Conservation (phyloP, 2,329 filamentous ascomycete species). For the Claviceps fusiformis region DNA sequence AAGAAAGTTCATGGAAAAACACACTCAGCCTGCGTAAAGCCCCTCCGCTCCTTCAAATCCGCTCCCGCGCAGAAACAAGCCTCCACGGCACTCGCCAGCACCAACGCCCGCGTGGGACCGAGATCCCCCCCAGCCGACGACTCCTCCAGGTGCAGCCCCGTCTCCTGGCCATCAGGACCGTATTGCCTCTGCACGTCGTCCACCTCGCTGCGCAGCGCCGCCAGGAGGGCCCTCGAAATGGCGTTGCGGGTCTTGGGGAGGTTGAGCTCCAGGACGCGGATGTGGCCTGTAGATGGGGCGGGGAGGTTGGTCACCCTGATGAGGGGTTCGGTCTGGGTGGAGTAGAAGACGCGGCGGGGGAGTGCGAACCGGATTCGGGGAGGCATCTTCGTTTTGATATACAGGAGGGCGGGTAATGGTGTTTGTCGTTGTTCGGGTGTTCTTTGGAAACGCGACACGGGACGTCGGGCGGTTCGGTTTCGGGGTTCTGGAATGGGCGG, state of each 20-base stretch:
- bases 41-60: conserved; percentile 76
- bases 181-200: conserved; percentile 56
- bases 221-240: conserved; percentile 66
- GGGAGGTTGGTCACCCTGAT: conserved; percentile 63
- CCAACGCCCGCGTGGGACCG: conserved; percentile 61
- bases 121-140: conserved; percentile 26
- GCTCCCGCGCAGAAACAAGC: conserved; percentile 86
- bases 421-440: too few species aligned
- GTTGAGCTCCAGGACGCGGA: conserved; percentile 80
- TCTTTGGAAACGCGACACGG: background rate
- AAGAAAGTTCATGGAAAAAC: conserved; percentile 11
- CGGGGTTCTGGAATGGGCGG: background rate
- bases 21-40: conserved; percentile 67
- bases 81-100: conserved; percentile 77
- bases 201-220: conserved; percentile 58
- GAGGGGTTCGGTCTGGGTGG: conserved; percentile 28
- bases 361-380: conserved; percentile 15
- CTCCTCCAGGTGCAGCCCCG: conserved; percentile 13
- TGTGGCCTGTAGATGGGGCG: conserved; percentile 67
- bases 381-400: conserved; percentile 13
- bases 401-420: too few species aligned
- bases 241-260: conserved; percentile 78
- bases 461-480: background rate
- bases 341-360: conserved; percentile 23
- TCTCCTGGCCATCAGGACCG: conserved; percentile 38